phyloP scores from a whole-genome alignment of 192 early-diverging fungal species.

The Phlyctochytrium arcticum region DNA sequence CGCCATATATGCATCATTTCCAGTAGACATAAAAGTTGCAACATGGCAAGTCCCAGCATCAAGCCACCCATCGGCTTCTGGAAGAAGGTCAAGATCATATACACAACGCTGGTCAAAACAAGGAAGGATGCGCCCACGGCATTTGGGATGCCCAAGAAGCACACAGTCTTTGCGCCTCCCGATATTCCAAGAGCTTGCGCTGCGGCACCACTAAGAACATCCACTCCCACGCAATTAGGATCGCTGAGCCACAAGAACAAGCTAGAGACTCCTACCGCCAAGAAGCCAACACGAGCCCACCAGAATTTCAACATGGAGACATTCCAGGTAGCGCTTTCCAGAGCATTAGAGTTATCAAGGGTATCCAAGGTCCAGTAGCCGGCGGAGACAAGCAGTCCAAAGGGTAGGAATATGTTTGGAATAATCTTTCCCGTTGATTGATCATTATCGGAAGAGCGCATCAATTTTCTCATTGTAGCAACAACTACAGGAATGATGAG shows the following conservation, averaged over 20 bases:
- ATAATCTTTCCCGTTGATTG: conserved; percentile 28
- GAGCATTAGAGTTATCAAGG: conserved; percentile 33
- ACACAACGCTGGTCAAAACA: conserved; percentile 47
- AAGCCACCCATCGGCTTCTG: conserved; percentile 80
- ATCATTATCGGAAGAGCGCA: conserved; percentile 51
- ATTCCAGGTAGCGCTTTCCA: background rate
- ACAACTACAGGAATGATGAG: conserved; percentile 34
- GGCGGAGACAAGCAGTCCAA: conserved; percentile 16
- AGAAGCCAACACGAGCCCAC: conserved; percentile 31
- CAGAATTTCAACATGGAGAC: conserved; percentile 23
- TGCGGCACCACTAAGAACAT: background rate
- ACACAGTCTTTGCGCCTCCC: background rate
- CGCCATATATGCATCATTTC: conserved; percentile 33
- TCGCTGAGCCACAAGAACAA: conserved; percentile 31
- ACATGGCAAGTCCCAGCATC: conserved; percentile 31
- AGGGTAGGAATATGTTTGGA: conserved; percentile 11
- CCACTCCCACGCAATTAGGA: conserved; percentile 32
- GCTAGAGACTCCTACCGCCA: conserved; percentile 10
- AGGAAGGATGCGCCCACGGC: conserved; percentile 68
- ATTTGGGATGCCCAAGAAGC: conserved; percentile 58
- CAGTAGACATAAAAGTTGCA: conserved; percentile 34
- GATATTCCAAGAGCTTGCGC: background rate
- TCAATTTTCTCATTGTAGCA: conserved; percentile 29
- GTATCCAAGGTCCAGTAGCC: conserved; percentile 48
- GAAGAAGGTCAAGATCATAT: conserved; percentile 59